Conservation (phyloP, 306 rosid species). For the Sophora flavescens region DNA sequence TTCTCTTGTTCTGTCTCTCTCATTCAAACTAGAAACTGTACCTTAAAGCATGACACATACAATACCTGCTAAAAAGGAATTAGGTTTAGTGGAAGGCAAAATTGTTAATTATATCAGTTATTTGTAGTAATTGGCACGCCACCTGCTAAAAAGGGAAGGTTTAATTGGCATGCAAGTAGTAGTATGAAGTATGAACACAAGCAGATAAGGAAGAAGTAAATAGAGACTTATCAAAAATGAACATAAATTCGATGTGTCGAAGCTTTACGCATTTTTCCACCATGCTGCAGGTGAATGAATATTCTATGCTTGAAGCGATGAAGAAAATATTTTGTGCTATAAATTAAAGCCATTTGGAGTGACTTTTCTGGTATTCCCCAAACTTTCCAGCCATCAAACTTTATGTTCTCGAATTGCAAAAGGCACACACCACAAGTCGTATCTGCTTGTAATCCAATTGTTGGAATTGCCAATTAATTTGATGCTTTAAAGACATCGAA, state of each 20-base stretch:
- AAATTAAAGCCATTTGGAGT: conserved; percentile 28
- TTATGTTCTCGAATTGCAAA: conserved; percentile 45
- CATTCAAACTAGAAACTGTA: conserved; percentile 4
- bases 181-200: conserved; percentile 37
- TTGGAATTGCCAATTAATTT: conserved; percentile 47
- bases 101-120: neutral
- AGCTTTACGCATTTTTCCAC: conserved; percentile 33
- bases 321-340: neutral
- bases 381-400: conserved; percentile 56
- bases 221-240: neutral
- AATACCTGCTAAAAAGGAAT: neutral
- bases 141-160: neutral
- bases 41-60: neutral
- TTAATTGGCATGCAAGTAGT: conserved; percentile 29
- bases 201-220: conserved; percentile 22
- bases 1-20: conserved; percentile 21
- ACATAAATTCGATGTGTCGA: conserved; percentile 38
- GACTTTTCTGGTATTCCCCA: conserved; percentile 47
- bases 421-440: conserved; percentile 45
- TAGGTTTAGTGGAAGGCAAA: neutral
- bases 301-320: conserved; percentile 49
- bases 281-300: conserved; percentile 49
- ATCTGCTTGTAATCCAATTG: conserved; percentile 43
- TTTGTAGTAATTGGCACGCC: neutral
- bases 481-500: conserved; percentile 52